phyloP scores from a whole-genome alignment of 2,329 filamentous ascomycete species.

The Aspergillus luchuensis region DNA sequence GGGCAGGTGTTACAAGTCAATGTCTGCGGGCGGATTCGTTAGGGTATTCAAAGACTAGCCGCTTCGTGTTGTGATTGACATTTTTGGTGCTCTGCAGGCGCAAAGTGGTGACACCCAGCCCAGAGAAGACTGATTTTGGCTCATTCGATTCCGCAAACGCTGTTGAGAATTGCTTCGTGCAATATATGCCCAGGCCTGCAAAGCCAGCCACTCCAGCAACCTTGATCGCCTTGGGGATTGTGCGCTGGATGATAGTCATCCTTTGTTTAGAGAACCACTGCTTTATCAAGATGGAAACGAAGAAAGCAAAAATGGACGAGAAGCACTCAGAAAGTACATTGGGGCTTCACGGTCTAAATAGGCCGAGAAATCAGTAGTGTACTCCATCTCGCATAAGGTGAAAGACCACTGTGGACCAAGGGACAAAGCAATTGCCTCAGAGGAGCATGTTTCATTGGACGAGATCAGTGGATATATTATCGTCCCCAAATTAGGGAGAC shows the following conservation, averaged over 20 bases:
- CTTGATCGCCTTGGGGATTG: not conserved
- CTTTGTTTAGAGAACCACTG: not conserved
- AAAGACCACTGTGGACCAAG: not conserved
- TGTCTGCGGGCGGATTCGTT: not conserved
- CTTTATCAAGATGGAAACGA: not conserved
- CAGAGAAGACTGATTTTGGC: not conserved
- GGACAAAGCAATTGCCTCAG: not conserved
- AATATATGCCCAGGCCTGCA: not conserved
- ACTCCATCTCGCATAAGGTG: not conserved
- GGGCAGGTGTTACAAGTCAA: constrained; percentile 14
- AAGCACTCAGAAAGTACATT: not conserved
- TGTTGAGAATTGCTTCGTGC: not conserved
- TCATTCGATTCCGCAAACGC: not conserved
- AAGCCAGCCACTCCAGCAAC: not conserved
- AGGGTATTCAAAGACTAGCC: constrained; percentile 13
- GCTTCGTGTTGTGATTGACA: constrained; percentile 18
- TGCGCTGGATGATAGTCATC: not conserved
- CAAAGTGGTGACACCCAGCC: not conserved
- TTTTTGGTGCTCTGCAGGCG: constrained; percentile 2
- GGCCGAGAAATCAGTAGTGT: not conserved
- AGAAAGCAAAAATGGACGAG: not conserved
- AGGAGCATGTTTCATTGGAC: not conserved
- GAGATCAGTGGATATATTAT: not conserved
- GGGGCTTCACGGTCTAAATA: not conserved
- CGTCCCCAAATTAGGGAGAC: not conserved